A percentile compares a stretch with the other conserved stretches of the same genome.
Evolutionary conservation across 805 yeast genomes (phyloP).

Genomic region (Starmerella apicola): DNA sequence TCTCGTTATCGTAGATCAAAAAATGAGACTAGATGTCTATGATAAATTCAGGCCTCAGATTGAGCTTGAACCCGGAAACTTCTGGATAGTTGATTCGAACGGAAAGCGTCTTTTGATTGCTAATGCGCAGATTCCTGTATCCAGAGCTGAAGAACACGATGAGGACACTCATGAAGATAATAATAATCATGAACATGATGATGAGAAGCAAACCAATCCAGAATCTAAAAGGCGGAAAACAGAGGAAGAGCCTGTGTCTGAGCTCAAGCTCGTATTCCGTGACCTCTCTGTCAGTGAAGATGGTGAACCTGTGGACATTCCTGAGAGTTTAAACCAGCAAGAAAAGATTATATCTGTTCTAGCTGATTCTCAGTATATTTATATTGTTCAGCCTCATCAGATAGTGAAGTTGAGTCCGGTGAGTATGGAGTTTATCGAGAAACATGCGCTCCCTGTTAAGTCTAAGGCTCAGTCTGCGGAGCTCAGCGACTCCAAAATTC

Average conservation of each 20-base stretch:
- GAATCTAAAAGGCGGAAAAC: neutral
- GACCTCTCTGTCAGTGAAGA: too few species aligned
- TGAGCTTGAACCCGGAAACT: neutral
- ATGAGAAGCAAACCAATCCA: neutral
- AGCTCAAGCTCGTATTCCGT: too few species aligned
- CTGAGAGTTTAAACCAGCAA: neutral
- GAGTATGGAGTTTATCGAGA: too few species aligned
- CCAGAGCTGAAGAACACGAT: too few species aligned
- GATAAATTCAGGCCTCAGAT: too few species aligned
- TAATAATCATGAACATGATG: neutral
- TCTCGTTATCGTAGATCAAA: constrained; percentile 10
- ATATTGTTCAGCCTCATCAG: neutral
- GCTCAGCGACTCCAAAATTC: too few species aligned
- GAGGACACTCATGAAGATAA: neutral
- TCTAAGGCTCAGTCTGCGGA: too few species aligned
- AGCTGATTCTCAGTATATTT: neutral
- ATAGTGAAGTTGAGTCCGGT: neutral
- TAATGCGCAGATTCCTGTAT: too few species aligned
- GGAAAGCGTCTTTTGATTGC: neutral
- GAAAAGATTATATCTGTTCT: neutral
- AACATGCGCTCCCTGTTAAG: too few species aligned
- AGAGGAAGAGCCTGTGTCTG: neutral
- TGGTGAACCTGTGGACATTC: too few species aligned
- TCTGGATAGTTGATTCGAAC: neutral
- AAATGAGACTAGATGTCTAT: constrained; percentile 6